Conservation (phyloP, 352 stramenopile genomes). For the Pythium biforme region DNA sequence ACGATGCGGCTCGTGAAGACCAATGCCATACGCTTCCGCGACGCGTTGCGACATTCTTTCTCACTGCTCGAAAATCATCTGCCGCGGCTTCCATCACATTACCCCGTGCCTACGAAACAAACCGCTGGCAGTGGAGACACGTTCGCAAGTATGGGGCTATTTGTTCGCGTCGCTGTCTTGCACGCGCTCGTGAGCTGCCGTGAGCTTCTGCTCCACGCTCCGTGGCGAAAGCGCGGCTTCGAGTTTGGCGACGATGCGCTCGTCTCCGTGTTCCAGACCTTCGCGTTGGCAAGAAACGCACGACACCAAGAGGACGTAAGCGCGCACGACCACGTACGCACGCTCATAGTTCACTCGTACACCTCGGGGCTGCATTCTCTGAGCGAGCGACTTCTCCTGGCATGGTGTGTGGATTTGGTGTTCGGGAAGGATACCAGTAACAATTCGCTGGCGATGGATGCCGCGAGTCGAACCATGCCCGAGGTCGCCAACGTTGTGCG, state of each 20-base stretch:
- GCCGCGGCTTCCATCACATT: not conserved
- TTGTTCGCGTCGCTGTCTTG: slow-evolving; percentile 22
- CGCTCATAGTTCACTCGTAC: slow-evolving; percentile 7
- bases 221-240: slow-evolving; percentile 1
- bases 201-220: not conserved
- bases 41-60: not conserved
- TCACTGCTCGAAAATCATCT: slow-evolving; percentile 16
- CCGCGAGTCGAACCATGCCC: slow-evolving; percentile 9
- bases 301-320: not conserved
- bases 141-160: not conserved
- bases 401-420: slow-evolving; percentile 16
- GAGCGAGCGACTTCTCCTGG: not conserved
- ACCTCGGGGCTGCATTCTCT: not conserved
- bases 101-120: not conserved
- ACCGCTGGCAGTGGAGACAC: not conserved
- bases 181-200: slow-evolving; percentile 18
- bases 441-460: slow-evolving; percentile 12
- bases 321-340: not conserved
- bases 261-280: not conserved
- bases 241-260: slow-evolving; percentile 5
- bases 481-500: slow-evolving; percentile 7
- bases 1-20: slow-evolving; percentile 4
- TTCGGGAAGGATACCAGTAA: not conserved
- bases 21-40: not conserved
- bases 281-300: not conserved